These are phyloP conservation scores for Acer saccharum DNA, from an alignment of 345 rosid species.

Conservation along the genomic window DNA sequence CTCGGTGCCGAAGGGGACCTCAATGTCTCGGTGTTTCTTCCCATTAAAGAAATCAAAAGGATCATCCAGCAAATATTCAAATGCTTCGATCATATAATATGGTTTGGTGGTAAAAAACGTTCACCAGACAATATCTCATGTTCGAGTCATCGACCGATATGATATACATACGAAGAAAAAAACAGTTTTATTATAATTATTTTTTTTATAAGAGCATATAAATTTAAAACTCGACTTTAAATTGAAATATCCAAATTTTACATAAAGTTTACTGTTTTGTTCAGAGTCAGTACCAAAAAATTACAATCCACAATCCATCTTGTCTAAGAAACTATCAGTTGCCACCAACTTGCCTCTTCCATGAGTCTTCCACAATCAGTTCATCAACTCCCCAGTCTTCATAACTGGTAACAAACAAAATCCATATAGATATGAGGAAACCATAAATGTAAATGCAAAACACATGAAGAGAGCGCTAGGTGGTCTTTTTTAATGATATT, in stretches of 20 bases:
- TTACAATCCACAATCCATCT: background rate
- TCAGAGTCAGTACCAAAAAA: background rate
- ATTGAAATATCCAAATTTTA: background rate
- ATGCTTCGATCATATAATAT: too few species aligned
- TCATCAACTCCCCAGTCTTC: slow-evolving; percentile 94
- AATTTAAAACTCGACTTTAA: too few species aligned
- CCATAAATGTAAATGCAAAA: background rate
- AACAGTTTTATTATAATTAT: too few species aligned
- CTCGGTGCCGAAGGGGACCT: too few species aligned
- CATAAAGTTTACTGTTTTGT: background rate
- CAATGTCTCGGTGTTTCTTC: too few species aligned
- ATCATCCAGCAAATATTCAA: too few species aligned
- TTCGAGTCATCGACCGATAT: too few species aligned
- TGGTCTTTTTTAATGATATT: background rate
- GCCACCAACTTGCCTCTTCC: slow-evolving; percentile 97
- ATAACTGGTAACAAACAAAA: slow-evolving; percentile 41
- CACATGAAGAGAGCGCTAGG: background rate
- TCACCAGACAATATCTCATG: too few species aligned
- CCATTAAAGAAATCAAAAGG: too few species aligned
- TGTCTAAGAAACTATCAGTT: slow-evolving; percentile 35
- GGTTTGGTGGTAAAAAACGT: too few species aligned
- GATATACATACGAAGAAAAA: too few species aligned
- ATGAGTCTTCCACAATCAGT: slow-evolving; percentile 86
- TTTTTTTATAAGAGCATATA: too few species aligned
- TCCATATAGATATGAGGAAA: background rate